Conservation (phyloP, 495 filamentous ascomycete genomes). For the Aspergillus homomorphus region DNA sequence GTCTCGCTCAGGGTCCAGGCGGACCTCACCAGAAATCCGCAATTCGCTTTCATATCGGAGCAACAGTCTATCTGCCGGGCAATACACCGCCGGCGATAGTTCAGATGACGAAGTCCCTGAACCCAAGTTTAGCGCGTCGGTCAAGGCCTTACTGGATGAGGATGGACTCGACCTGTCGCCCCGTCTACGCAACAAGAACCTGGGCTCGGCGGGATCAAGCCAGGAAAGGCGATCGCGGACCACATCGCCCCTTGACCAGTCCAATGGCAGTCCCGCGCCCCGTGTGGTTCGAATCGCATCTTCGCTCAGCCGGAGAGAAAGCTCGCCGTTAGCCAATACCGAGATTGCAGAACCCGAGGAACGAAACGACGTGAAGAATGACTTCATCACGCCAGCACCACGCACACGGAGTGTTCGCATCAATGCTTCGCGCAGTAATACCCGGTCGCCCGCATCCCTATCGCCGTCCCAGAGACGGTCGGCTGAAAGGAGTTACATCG, state of each 20-base stretch:
- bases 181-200: conserved; percentile 36
- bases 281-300: conserved; percentile 60
- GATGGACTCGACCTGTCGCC: conserved; percentile 56
- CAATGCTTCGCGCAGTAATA: conserved; percentile 37
- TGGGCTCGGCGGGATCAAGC: conserved; percentile 23
- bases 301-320: conserved; percentile 33
- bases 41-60: conserved; percentile 19
- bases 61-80: conserved; percentile 23
- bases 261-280: conserved; percentile 44
- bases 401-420: conserved; percentile 63
- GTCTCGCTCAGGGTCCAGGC: conserved; percentile 41
- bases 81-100: conserved; percentile 59
- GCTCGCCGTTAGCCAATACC: conserved; percentile 32
- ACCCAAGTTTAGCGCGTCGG: conserved; percentile 76
- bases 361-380: conserved; percentile 28
- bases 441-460: conserved; percentile 37
- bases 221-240: conserved; percentile 39
- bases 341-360: conserved; percentile 31
- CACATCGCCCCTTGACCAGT: conserved; percentile 39
- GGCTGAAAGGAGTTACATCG: conserved; percentile 31
- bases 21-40: conserved; percentile 37
- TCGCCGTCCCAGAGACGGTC: conserved; percentile 42
- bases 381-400: conserved; percentile 67
- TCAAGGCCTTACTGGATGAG: conserved; percentile 70
- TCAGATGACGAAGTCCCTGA: conserved; percentile 72